These are phyloP conservation scores for Aspergillus cejpii DNA, from an alignment of 2,329 filamentous ascomycete species.

Conservation along the genomic window DNA sequence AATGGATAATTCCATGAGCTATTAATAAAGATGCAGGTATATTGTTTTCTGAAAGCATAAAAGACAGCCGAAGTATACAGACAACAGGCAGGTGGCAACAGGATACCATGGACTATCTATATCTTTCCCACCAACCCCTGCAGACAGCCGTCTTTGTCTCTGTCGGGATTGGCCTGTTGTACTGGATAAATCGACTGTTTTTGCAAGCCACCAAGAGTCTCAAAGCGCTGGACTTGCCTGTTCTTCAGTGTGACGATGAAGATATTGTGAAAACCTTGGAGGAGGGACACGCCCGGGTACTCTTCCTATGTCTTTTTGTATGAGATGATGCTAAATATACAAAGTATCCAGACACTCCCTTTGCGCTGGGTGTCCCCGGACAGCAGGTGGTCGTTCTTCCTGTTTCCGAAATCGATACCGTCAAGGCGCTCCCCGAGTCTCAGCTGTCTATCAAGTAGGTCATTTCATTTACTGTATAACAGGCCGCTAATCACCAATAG, in stretches of 20 bases:
- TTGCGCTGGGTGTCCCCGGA: background rate
- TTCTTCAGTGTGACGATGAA: background rate
- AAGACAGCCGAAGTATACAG: background rate
- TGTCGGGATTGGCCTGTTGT: background rate
- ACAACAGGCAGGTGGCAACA: background rate
- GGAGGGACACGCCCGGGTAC: background rate
- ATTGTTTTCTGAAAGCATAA: background rate
- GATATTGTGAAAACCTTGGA: background rate
- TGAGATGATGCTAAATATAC: background rate
- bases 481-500: too few species aligned
- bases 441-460: background rate
- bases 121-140: background rate
- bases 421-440: background rate
- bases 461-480: too few species aligned
- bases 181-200: background rate
- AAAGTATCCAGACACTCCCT: background rate
- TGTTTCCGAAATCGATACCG: background rate
- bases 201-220: background rate
- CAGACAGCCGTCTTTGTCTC: background rate
- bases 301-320: background rate
- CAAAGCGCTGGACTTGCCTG: background rate
- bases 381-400: background rate
- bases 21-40: background rate
- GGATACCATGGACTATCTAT: background rate
- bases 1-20: background rate